phyloP scores from a whole-genome alignment of 306 rosid genomes.

The Cucurbita ficifolia region DNA sequence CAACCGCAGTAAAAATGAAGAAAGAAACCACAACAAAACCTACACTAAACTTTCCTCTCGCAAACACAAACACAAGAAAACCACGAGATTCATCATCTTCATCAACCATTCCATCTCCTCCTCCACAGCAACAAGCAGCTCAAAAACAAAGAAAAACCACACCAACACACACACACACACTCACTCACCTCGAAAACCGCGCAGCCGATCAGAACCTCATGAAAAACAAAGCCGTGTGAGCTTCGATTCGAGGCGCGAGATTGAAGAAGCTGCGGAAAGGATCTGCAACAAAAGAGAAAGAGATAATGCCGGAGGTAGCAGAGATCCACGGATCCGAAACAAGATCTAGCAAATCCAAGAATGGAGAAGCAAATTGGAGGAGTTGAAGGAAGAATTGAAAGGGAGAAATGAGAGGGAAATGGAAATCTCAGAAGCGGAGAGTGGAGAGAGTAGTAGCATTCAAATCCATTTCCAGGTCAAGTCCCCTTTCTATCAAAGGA shows the following conservation, averaged over 20 bases:
- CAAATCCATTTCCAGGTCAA: slow-evolving; percentile 15
- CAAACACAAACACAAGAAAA: neutral
- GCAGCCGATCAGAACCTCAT: slow-evolving; percentile 6
- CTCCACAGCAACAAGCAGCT: neutral
- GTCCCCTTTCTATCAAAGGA: slow-evolving; percentile 1
- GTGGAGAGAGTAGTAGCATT: slow-evolving; percentile 5
- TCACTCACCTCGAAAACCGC: neutral
- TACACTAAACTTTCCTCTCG: neutral
- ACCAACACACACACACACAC: neutral
- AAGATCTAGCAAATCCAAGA: neutral
- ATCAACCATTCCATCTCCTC: neutral
- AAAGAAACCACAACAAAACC: neutral
- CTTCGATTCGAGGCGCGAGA: neutral
- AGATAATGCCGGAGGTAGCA: neutral
- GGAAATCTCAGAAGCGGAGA: slow-evolving; percentile 2
- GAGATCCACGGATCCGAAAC: slow-evolving; percentile 4
- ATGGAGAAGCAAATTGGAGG: neutral
- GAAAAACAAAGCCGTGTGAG: neutral
- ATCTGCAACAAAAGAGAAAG: slow-evolving; percentile 1
- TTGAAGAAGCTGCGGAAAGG: neutral
- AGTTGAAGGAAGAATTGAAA: neutral
- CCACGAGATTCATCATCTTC: neutral
- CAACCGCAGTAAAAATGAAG: neutral
- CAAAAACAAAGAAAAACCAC: neutral
- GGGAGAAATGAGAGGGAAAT: neutral